Base-by-base conservation (phyloP, 106 monocot genomes). In the Alisma plantagoaquatica region DNA sequence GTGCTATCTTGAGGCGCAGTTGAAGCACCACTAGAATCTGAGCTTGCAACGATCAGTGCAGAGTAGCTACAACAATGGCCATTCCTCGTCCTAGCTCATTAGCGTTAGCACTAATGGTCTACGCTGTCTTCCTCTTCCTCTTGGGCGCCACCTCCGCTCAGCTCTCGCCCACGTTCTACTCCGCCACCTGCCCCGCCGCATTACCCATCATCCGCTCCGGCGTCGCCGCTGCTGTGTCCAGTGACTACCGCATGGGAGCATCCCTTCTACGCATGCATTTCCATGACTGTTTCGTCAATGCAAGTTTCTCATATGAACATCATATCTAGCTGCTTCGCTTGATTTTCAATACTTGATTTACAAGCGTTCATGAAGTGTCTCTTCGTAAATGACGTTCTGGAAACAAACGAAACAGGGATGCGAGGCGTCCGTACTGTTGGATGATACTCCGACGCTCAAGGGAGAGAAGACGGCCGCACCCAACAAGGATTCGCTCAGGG, bases 391-490 rank as follows among this genome's bases (percentile, higher is more conserved):
- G n/a, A n/a, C n/a, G n/a, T n/a, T n/a, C n/a, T n/a, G n/a, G n/a
- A n/a, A n/a, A n/a, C n/a, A n/a, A n/a, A n/a, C n/a, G n/a, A n/a
- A n/a, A 44, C 38, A 74, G 74, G 74, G 74, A 22, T 74, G 74
- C 42, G 74, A 74, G 29, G 74, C 47, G 4, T 74, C 74, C 23
- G 7, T 74, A 4, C 44, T 74, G 27, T 29, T 70, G 17, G 61
- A 70, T 43, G 27, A 41, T 24, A 61, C 53, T 3, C 20, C 33
- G 6, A 51, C 28, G 20, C 26, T 56, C 2, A 21, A 31, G 11
- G 59, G 59, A 22, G 69, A 70, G 54, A 60, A 70, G 46, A 23
- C 15, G 24, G 69, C 69, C 22, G 25, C 1, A 11, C 60, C 61
- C 10, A 62, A 70, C 32, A n/a, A 16, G 5, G 54, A 63, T 42